Evolutionary conservation across 805 yeast genomes (phyloP).

Genomic region (Cyberlindnera americana): DNA sequence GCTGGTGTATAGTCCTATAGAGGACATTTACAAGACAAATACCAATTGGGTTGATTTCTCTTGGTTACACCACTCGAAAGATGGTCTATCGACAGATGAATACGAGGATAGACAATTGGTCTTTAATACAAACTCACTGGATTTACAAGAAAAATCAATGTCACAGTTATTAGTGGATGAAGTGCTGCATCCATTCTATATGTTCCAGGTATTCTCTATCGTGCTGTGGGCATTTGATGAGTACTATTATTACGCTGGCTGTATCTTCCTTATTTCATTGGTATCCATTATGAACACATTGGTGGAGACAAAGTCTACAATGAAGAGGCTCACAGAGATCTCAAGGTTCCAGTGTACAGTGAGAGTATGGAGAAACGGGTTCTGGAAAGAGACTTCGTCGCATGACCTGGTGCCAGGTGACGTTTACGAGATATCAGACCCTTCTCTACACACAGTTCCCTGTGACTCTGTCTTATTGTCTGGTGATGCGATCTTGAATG

Average conservation of each 20-base stretch:
- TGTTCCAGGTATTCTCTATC: constrained; percentile 91
- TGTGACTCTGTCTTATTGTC: constrained; percentile 84
- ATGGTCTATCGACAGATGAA: constrained; percentile 66
- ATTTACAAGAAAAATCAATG: constrained; percentile 69
- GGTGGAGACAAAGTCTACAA: constrained; percentile 77
- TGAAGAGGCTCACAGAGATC: constrained; percentile 66
- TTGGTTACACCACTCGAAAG: constrained; percentile 63
- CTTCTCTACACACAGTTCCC: constrained; percentile 69
- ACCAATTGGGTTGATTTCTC: constrained; percentile 80
- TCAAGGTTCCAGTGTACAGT: constrained; percentile 76
- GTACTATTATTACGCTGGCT: constrained; percentile 89
- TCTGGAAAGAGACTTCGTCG: constrained; percentile 81
- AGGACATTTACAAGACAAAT: constrained; percentile 80
- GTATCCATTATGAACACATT: constrained; percentile 77
- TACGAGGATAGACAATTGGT: constrained; percentile 68
- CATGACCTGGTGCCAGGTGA: constrained; percentile 93
- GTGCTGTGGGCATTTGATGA: constrained; percentile 89
- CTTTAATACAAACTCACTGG: constrained; percentile 75
- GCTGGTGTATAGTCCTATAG: constrained; percentile 80
- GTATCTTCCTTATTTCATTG: constrained; percentile 84
- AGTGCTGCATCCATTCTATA: constrained; percentile 90
- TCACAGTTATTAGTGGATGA: constrained; percentile 73
- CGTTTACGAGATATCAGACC: constrained; percentile 86
- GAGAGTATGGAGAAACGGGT: constrained; percentile 87
- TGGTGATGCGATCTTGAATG: constrained; percentile 96